Evolutionary conservation across 169 alveolate genomes (phyloP).

Genomic region (Plasmodium berghei): DNA sequence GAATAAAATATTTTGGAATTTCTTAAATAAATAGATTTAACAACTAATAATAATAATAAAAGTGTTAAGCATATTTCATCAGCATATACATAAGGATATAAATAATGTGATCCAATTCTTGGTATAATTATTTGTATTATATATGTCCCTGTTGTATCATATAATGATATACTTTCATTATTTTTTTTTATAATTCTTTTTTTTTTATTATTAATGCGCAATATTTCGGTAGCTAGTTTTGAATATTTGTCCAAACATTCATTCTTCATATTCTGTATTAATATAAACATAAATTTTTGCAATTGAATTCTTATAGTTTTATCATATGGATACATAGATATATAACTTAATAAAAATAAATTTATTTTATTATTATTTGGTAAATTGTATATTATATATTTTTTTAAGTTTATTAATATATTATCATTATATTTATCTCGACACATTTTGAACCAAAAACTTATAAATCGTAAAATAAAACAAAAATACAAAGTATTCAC

Average conservation of each 20-base stretch:
- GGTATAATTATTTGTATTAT: slow-evolving; percentile 56
- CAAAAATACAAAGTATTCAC: slow-evolving; percentile 71
- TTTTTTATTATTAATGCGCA: slow-evolving; percentile 75
- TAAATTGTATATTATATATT: slow-evolving; percentile 33
- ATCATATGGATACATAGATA: slow-evolving; percentile 77
- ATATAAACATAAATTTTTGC: slow-evolving; percentile 32
- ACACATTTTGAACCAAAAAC: slow-evolving; percentile 17
- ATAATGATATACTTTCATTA: slow-evolving; percentile 50
- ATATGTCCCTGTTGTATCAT: slow-evolving; percentile 59
- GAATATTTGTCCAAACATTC: slow-evolving; percentile 38
- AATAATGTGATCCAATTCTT: slow-evolving; percentile 51
- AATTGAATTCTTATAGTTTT: slow-evolving; percentile 62
- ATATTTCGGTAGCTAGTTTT: slow-evolving; percentile 41
- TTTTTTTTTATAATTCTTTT: slow-evolving; percentile 65
- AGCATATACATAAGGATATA: slow-evolving; percentile 70
- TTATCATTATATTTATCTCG: slow-evolving; percentile 20
- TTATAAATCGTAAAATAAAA: slow-evolving; percentile 43
- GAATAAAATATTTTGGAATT: slow-evolving; percentile 65
- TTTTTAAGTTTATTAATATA: slow-evolving; percentile 16
- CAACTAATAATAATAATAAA: slow-evolving; percentile 31
- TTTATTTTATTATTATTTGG: slow-evolving; percentile 12
- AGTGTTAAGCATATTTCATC: slow-evolving; percentile 67
- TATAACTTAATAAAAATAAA: slow-evolving; percentile 72
- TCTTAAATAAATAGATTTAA: slow-evolving; percentile 37
- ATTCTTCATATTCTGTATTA: slow-evolving; percentile 19